Base-by-base conservation (phyloP, 2,329 filamentous ascomycete species). In the Fusarium setosum region DNA sequence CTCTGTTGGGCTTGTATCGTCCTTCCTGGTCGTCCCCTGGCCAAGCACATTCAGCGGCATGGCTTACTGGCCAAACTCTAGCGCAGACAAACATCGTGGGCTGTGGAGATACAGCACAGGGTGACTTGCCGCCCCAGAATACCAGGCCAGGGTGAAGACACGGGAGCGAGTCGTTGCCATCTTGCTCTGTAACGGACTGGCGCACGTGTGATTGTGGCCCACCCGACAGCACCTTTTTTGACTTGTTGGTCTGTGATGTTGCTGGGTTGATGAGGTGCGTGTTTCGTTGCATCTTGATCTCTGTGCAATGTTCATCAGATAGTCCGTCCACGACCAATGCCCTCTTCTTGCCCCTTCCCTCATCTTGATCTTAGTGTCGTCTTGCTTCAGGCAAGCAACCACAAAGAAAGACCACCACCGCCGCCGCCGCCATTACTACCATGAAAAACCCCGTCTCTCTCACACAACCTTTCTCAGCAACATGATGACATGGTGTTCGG, bases 401-500 rank as follows among this genome's bases (percentile, higher is more conserved):
- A 64, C 40, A 32, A 41, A n/a, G n/a, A n/a, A n/a, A n/a, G 34
- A 40, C 45, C 29, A 26, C 35, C 42, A 54, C 47, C 34, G 11
- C 26, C 26, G 26, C 26, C 11, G 11, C 26, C 26, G n/a, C n/a
- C n/a, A n/a, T n/a, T 29, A 29, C 26, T 11, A 45, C 41, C 61
- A 54, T 17, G 29, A 55, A 26, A 44, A 37, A 34, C 61, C 60
- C 18, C 21, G 44, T 63, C 45, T 44, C 10, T 59, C 45, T 26
- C 32, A 44, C 49, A 53, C 54, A 58, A 45, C 59, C 62, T 54
- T 55, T 61, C 42, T 59, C 49, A 63, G 38, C 37, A 50, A 56
- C 47, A 64, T 67, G 63, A 67, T 64, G 63, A 52, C 65, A 70
- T 64, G 63, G 64, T 52, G 59, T 41, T 68, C 68, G 70, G 70